Evolutionary conservation across 2,329 filamentous ascomycete species (phyloP).

Genomic region (Xylariaceae sp.): DNA sequence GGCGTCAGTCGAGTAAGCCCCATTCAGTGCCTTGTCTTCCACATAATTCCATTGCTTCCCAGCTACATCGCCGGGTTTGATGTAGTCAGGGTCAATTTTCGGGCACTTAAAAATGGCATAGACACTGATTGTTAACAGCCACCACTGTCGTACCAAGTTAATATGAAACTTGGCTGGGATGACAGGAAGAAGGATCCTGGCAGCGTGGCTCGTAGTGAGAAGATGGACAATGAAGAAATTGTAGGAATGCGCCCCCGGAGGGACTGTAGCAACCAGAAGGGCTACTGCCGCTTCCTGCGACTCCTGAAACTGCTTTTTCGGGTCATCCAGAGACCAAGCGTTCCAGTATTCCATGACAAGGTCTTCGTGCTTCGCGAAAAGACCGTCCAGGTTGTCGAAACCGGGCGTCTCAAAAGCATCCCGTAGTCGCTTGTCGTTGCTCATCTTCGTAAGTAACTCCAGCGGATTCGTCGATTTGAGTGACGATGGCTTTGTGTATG

Average conservation of each 20-base stretch:
- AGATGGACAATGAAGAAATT: slow-evolving; percentile 85
- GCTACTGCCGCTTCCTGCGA: slow-evolving; percentile 68
- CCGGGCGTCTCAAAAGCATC: slow-evolving; percentile 65
- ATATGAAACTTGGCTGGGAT: slow-evolving; percentile 77
- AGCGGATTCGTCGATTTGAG: slow-evolving; percentile 67
- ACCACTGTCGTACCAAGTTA: slow-evolving; percentile 82
- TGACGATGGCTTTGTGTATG: slow-evolving; percentile 69
- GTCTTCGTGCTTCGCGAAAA: slow-evolving; percentile 73
- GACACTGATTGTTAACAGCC: slow-evolving; percentile 78
- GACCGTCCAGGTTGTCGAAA: slow-evolving; percentile 65
- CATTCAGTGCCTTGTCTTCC: slow-evolving; percentile 71
- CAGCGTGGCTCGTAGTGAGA: slow-evolving; percentile 84
- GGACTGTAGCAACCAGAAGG: slow-evolving; percentile 66
- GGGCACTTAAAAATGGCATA: slow-evolving; percentile 81
- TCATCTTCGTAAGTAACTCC: slow-evolving; percentile 73
- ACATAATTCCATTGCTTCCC: slow-evolving; percentile 79
- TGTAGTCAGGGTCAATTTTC: slow-evolving; percentile 67
- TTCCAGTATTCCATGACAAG: slow-evolving; percentile 89
- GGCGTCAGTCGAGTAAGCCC: slow-evolving; percentile 71
- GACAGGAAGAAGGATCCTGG: slow-evolving; percentile 82
- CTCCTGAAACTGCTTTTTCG: slow-evolving; percentile 75
- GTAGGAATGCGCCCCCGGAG: slow-evolving; percentile 66
- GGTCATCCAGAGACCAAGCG: slow-evolving; percentile 75
- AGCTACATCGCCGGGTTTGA: slow-evolving; percentile 65
- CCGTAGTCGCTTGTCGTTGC: slow-evolving; percentile 72